Base-by-base conservation (phyloP, 2,329 filamentous ascomycete genomes). In the Aspergillus pseudotamarii region DNA sequence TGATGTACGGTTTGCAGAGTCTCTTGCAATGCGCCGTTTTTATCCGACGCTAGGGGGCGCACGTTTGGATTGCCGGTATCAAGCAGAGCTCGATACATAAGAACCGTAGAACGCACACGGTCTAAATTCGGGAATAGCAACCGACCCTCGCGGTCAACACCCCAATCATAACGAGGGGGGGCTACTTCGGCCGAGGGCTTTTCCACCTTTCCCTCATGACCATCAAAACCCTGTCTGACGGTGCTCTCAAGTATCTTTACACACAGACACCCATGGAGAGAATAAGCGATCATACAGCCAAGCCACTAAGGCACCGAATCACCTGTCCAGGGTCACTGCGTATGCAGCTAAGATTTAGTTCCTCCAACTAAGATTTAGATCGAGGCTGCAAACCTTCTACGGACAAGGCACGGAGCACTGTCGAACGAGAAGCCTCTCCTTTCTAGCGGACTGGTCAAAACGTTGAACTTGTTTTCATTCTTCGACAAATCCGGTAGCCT, bases 21-120 rank as follows among this genome's bases (percentile, higher is more conserved):
- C 19, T 59, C 36, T 60, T 23, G 34, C 54, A 30, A 58, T 63
- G 61, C 61, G 57, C 61, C 57, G 61, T 60, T 60, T 63, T 60
- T 57, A 60, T 59, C 61, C 61, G 61, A 63, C 61, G 28, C 54
- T 46, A 53, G 46, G 55, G 14, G 41, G 54, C 28, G 32, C 51
- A 55, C 51, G 51, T 55, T 55, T 23, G 51, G 11, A 38, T 55
- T 55, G 51, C 51, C 51, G 51, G 51, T 51, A 51, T 32, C 14
- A 48, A 26, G 50, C 48, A 26, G 23, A 51, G 16, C 14, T 12
- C 32, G 28, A 54, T 54, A 32, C 30, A 54, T 34, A 36, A 32
- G 48, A 30, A n/a, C 23, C 48, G 23, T n/a, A 51, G 12, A 30
- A 53, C n/a, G 3, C 26, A 32, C 50, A 32, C 19, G 51, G 32